Percentiles rank a stretch among this genome's conserved stretches.
Evolutionary conservation across 305 asterid species (phyloP).

Genomic region (Fraxinus latifolia): DNA sequence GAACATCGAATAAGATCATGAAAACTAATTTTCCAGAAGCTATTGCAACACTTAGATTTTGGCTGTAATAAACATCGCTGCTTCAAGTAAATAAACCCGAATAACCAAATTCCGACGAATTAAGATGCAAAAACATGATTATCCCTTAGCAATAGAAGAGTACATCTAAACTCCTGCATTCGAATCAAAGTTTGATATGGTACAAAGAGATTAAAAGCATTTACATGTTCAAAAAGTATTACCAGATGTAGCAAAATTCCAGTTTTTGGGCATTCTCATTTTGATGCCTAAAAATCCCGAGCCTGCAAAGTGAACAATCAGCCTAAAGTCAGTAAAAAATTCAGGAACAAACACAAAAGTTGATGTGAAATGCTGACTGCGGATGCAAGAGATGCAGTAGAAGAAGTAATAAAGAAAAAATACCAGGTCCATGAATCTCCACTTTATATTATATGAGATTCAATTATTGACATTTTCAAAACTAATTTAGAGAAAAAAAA

Average conservation of each 20-base stretch:
- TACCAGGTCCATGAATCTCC: background rate
- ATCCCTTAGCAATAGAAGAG: background rate
- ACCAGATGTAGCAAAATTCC: background rate
- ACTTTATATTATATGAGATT: background rate
- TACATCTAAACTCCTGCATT: background rate
- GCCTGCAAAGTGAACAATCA: background rate
- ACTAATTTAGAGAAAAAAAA: background rate
- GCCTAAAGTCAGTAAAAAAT: conserved; percentile 16
- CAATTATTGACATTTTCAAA: background rate
- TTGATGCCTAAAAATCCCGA: background rate
- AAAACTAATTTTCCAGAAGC: background rate
- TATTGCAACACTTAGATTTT: background rate
- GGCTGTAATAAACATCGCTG: background rate
- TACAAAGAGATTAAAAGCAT: background rate
- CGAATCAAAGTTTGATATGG: background rate
- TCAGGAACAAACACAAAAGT: background rate
- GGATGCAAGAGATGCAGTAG: background rate
- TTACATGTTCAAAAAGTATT: background rate
- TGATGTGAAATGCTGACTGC: background rate
- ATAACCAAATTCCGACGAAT: background rate
- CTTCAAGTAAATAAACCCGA: background rate
- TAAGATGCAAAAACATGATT: background rate
- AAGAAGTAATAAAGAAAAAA: background rate
- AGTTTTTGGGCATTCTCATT: background rate
- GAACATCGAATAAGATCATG: background rate